A percentile compares a stretch with the other conserved stretches of the same genome.
These are phyloP conservation scores for Coemansia erecta DNA, from an alignment of 192 early-diverging fungal species.

Conservation along the genomic window DNA sequence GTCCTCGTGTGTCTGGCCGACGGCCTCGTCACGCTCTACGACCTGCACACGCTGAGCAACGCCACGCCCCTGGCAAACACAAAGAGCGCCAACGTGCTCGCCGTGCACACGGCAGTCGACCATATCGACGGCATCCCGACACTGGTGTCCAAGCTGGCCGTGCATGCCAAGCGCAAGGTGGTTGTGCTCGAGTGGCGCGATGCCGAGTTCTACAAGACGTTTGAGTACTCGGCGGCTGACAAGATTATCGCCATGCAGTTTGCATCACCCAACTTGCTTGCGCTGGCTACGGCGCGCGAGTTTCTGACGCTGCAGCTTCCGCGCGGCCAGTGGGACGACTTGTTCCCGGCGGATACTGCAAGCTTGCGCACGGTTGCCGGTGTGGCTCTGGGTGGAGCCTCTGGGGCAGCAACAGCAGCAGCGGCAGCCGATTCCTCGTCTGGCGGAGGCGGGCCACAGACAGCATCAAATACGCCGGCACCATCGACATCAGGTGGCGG, in stretches of 20 bases:
- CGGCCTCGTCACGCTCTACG: slow-evolving; percentile 68
- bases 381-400: slow-evolving; percentile 7
- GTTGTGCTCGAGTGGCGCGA: slow-evolving; percentile 75
- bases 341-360: slow-evolving; percentile 50
- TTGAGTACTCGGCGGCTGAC: slow-evolving; percentile 73
- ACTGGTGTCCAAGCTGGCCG: slow-evolving; percentile 70
- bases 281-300: slow-evolving; percentile 46
- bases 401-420: background rate
- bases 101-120: slow-evolving; percentile 70
- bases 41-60: slow-evolving; percentile 68
- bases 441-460: too few species aligned
- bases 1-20: slow-evolving; percentile 73
- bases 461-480: slow-evolving; percentile 10
- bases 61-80: slow-evolving; percentile 68
- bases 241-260: slow-evolving; percentile 73
- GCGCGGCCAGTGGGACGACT: slow-evolving; percentile 46
- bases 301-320: slow-evolving; percentile 53
- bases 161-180: slow-evolving; percentile 69
- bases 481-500: background rate
- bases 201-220: slow-evolving; percentile 65
- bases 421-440: too few species aligned
- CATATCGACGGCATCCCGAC: slow-evolving; percentile 63
- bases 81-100: slow-evolving; percentile 72
- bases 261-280: slow-evolving; percentile 65
- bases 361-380: slow-evolving; percentile 46